Percentiles rank a stretch among this genome's conserved stretches.
Conservation (phyloP, 345 rosid species). For the Adansonia digitata region DNA sequence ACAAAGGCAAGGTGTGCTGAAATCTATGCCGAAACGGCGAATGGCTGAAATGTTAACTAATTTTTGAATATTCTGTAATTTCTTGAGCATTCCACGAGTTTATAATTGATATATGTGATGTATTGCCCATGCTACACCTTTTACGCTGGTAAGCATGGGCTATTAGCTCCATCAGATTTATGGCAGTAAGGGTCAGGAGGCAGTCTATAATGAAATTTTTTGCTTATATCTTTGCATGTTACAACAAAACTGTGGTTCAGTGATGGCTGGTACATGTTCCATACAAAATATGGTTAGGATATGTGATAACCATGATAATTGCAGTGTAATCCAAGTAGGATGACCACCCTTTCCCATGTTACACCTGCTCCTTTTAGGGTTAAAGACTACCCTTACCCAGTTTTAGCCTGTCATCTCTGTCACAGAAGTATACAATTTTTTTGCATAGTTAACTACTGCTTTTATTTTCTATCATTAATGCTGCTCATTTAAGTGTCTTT, state of each 20-base stretch:
- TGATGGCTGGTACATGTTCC: not conserved
- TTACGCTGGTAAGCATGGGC: not conserved
- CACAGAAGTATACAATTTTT: not conserved
- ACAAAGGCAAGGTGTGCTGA: not conserved
- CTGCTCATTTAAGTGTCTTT: conserved; percentile 4
- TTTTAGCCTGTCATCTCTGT: not conserved
- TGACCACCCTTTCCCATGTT: not conserved
- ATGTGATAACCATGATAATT: not conserved
- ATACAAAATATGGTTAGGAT: not conserved
- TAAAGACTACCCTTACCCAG: not conserved
- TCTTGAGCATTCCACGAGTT: not conserved
- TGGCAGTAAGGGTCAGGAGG: not conserved
- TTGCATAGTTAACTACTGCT: too few relatives aligned
- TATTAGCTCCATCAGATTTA: not conserved
- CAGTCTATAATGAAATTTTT: not conserved
- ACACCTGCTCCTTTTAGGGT: not conserved
- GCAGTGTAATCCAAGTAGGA: not conserved
- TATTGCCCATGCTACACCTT: not conserved
- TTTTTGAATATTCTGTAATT: not conserved
- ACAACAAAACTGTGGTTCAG: not conserved
- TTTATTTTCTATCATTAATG: not conserved
- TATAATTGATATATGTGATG: not conserved
- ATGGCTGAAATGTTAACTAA: not conserved
- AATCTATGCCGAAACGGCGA: not conserved
- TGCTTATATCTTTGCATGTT: not conserved